Conservation (phyloP, 2,329 filamentous ascomycete genomes). For the Diaporthe ampelina region DNA sequence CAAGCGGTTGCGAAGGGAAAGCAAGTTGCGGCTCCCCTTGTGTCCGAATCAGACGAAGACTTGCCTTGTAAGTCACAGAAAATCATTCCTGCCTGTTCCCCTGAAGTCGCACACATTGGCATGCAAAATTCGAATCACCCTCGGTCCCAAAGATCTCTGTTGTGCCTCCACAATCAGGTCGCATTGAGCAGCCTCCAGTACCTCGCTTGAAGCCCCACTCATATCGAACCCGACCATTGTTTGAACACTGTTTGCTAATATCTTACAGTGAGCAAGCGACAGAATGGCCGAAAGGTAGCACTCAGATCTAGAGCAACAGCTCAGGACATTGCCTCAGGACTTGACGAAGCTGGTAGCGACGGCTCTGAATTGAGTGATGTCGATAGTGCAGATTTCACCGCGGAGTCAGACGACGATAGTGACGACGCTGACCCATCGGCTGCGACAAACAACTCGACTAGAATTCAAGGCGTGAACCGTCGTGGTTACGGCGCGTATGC, state of each 20-base stretch:
- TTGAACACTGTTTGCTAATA: background rate
- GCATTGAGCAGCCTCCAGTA: background rate
- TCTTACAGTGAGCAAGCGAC: conserved; percentile 16
- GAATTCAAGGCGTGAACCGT: conserved; percentile 44
- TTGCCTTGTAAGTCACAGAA: conserved; percentile 31
- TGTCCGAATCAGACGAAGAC: conserved; percentile 32
- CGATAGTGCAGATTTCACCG: conserved; percentile 4
- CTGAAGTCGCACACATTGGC: no score
- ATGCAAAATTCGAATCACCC: background rate
- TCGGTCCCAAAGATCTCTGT: background rate
- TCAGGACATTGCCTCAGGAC: conserved; percentile 2
- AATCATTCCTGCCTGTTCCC: background rate
- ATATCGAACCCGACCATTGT: background rate
- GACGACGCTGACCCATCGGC: conserved; percentile 49
- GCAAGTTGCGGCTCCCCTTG: background rate
- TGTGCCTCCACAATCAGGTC: background rate
- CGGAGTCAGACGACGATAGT: conserved; percentile 49
- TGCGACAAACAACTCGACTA: conserved; percentile 36
- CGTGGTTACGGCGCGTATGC: conserved; percentile 52
- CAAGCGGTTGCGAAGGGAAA: conserved; percentile 30
- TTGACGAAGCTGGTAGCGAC: conserved; percentile 28
- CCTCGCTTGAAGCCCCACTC: background rate
- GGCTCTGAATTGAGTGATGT: conserved; percentile 6
- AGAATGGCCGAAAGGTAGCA: background rate
- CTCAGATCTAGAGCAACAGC: background rate